Base-by-base conservation (phyloP, 768 basidiomycete genomes). In the Pholiota molesta region DNA sequence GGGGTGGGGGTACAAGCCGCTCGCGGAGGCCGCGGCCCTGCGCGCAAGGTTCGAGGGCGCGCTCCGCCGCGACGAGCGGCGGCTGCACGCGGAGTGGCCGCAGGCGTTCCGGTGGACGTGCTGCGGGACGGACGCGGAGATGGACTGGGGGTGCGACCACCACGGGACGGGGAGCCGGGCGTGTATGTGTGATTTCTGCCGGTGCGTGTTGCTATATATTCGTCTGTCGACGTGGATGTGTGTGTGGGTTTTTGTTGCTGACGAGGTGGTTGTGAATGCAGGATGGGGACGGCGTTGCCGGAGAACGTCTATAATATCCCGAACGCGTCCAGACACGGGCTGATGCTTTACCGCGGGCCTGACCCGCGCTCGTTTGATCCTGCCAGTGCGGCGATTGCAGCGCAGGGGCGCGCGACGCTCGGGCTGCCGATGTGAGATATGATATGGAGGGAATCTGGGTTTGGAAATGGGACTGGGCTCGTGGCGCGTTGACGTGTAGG, bases 121-220 rank as follows among this genome's bases (percentile, higher is more conserved):
- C 40, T 76, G 75, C 59, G 75, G 75, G 9, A 73, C 70, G 42
- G 65, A 69, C 33, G 73, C 66, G 1, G 69, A 56, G 2, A 72
- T 73, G 71, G 59, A 66, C 26, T 71, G 64, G 26, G 74, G 74
- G 26, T 75, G 75, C 44, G 74, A 76, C 59, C 75, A 75, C 64
- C 74, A 76, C 62, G 75, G 75, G 21, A 65, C 72, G 3, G 75
- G 75, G n/a, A 62, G 57, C 10, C 62, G 35, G 9, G 73, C 71
- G 2, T 76, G 75, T 56, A 73, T 72, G 52, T 76, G 73, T 59
- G 74, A 76, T 63, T 75, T 69, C 51, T 76, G 75, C 73, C 65
- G 61, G 74, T 74, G 26, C 4, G 26, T 26, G 4, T 26, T n/a
- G n/a, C n/a, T n/a, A n/a, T n/a, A n/a, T n/a, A n/a, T 26, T 4